A percentile compares a stretch with the other conserved stretches of the same genome.
Conservation (phyloP, 2,329 filamentous ascomycete species). For the Diaporthe amygdali region DNA sequence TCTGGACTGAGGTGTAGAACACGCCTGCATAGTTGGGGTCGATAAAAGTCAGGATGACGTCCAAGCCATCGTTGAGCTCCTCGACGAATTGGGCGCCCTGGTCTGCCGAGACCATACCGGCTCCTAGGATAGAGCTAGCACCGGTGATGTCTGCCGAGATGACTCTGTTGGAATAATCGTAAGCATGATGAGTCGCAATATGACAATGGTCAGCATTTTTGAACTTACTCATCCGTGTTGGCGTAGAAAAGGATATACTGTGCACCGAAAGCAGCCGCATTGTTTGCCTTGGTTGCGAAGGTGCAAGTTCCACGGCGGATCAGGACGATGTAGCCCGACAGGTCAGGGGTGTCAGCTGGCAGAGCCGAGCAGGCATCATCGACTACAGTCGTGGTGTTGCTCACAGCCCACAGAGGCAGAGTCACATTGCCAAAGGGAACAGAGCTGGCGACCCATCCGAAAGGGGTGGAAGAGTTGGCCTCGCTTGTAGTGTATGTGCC, state of each 20-base stretch:
- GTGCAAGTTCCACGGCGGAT: slow-evolving; percentile 39
- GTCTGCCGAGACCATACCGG: slow-evolving; percentile 26
- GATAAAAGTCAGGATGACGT: slow-evolving; percentile 30
- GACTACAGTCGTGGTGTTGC: slow-evolving; percentile 33
- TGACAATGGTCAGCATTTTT: not conserved
- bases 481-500: slow-evolving; percentile 25
- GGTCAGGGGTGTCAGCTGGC: slow-evolving; percentile 43
- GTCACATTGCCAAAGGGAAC: slow-evolving; percentile 26
- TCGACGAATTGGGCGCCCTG: slow-evolving; percentile 33
- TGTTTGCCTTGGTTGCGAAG: slow-evolving; percentile 39
- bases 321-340: slow-evolving; percentile 47
- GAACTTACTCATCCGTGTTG: slow-evolving; percentile 12
- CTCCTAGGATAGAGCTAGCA: slow-evolving; percentile 21
- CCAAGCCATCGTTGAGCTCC: slow-evolving; percentile 28
- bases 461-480: not conserved
- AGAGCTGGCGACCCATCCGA: slow-evolving; percentile 27
- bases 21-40: slow-evolving; percentile 7
- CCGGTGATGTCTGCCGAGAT: not conserved
- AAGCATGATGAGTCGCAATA: not conserved
- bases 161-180: not conserved
- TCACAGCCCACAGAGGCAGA: slow-evolving; percentile 34
- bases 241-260: slow-evolving; percentile 29
- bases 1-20: slow-evolving; percentile 30
- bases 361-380: slow-evolving; percentile 45
- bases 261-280: slow-evolving; percentile 45